A percentile compares a stretch with the other conserved stretches of the same genome.
These are phyloP conservation scores for Croton setiger DNA, from an alignment of 441 rosid genomes.

Conservation along the genomic window DNA sequence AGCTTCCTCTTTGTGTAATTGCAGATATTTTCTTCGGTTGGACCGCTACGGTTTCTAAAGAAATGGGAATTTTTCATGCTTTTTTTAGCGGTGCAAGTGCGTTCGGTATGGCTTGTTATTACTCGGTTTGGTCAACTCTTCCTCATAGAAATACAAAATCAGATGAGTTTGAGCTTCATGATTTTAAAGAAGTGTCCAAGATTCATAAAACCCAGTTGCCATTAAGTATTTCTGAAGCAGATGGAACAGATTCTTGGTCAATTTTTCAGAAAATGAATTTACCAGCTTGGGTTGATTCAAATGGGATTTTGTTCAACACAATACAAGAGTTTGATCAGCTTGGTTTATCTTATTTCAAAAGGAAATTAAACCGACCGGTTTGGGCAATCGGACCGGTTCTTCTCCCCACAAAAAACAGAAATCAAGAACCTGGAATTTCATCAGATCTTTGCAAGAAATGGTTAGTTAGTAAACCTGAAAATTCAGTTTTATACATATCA, in stretches of 20 bases:
- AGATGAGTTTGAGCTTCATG: constrained; percentile 29
- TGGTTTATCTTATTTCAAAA: constrained; percentile 48
- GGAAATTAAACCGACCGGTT: constrained; percentile 41
- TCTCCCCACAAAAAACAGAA: constrained; percentile 29
- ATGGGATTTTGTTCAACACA: constrained; percentile 60
- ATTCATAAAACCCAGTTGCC: constrained; percentile 50
- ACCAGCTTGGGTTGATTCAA: constrained; percentile 47
- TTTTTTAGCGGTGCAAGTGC: constrained; percentile 58
- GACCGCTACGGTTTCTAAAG: constrained; percentile 53
- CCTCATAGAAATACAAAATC: constrained; percentile 34
- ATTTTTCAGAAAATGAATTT: constrained; percentile 39
- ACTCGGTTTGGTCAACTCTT: constrained; percentile 57
- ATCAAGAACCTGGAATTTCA: constrained; percentile 18
- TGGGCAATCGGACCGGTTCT: constrained; percentile 64
- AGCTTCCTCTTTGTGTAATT: constrained; percentile 40
- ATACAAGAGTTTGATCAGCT: constrained; percentile 48
- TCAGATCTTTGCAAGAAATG: constrained; percentile 39
- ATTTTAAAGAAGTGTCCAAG: constrained; percentile 45
- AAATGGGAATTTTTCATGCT: constrained; percentile 48
- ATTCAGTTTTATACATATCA: constrained; percentile 54
- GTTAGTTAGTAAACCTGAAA: constrained; percentile 49
- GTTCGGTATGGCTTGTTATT: constrained; percentile 63
- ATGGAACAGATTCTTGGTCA: constrained; percentile 61
- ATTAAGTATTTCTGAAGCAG: constrained; percentile 38
- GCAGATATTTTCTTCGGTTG: constrained; percentile 79